These are phyloP conservation scores for Clarireedia homoeocarpa DNA, from an alignment of 2,329 filamentous ascomycete genomes.

Conservation along the genomic window DNA sequence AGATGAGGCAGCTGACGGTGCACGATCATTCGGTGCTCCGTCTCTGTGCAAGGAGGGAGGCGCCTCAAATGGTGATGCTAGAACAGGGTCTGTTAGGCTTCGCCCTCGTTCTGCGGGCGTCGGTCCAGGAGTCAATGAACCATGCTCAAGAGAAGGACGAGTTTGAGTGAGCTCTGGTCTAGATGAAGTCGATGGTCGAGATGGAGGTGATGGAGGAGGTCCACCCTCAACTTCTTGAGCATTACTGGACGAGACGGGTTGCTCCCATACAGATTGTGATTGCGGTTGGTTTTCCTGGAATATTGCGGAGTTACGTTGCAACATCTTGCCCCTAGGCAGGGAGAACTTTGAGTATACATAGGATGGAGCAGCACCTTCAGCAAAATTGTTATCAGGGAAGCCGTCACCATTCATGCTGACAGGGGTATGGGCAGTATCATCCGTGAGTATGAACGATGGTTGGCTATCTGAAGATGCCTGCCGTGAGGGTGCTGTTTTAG, in stretches of 20 bases:
- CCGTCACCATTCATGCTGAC: conserved; percentile 66
- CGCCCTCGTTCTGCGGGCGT: conserved; percentile 36
- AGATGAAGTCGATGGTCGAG: conserved; percentile 50
- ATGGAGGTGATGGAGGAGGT: conserved; percentile 54
- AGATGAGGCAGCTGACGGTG: conserved; percentile 21
- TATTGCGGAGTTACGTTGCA: conserved; percentile 60
- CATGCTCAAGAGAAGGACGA: conserved; percentile 40
- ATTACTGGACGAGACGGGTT: conserved; percentile 37
- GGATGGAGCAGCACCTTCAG: conserved; percentile 52
- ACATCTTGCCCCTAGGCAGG: conserved; percentile 71
- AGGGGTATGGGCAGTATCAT: conserved; percentile 61
- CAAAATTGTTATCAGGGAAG: conserved; percentile 44
- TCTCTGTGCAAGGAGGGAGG: conserved; percentile 26
- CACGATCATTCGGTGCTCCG: conserved; percentile 30
- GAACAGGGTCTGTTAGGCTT: conserved; percentile 36
- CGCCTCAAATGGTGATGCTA: conserved; percentile 22
- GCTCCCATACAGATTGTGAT: conserved; percentile 52
- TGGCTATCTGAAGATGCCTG: conserved; percentile 63
- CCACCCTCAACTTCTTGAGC: conserved; percentile 36
- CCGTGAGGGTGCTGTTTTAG: conserved; percentile 46
- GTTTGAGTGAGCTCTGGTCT: conserved; percentile 18
- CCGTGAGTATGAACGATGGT: conserved; percentile 50
- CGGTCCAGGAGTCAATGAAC: conserved; percentile 38
- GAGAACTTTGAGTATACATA: conserved; percentile 83
- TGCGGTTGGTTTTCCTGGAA: conserved; percentile 46